Base-by-base conservation (phyloP, 164 flowering plant genomes). In the Vitis amurensis region DNA sequence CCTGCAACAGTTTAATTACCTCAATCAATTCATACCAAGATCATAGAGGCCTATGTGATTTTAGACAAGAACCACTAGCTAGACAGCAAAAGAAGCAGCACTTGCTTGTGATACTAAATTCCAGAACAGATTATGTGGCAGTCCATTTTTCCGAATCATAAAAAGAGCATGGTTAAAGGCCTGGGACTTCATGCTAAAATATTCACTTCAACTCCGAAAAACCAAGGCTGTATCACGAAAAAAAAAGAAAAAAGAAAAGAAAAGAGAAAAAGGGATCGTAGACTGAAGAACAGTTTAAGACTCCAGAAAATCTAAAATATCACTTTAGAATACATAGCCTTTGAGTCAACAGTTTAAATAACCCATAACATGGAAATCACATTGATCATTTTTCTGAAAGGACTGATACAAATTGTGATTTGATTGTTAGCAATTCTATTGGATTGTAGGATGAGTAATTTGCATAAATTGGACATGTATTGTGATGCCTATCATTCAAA, bases 1-100 rank as follows among this genome's bases (percentile, higher is more conserved):
- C 92, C 94, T 91, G 87, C 73, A 78, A 71, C 11, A 48, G 50
- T 29, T 56, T 59, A n/a, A 50, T 49, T 23, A 64, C 53, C 57
- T 59, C 17, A 59, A 55, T 59, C 55, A 77, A 65, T 29, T n/a
- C 44, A 50, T 31, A 68, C 47, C 51, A 19, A 72, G 30, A 11
- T n/a, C 31, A 50, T 59, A 8, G 44, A 27, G 11, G 55, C n/a
- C 8, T 50, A 50, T 64, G 51, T 31, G 12, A n/a, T 27, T 48
- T 30, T 23, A 47, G 47, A 31, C 44, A 31, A 31, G 0, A 31
- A 31, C 44, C 44, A 31, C 50, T 47, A 9, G 29, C 5, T 47
- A 49, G 4, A 44, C 8, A 52, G 53, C 44, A 50, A 16, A 61
- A 52, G 29, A 49, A 56, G 8, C 11, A 23, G 11, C 59, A 56